Conservation (phyloP, 371 early-diverging fungal genomes). For the Mortierella polycephala region DNA sequence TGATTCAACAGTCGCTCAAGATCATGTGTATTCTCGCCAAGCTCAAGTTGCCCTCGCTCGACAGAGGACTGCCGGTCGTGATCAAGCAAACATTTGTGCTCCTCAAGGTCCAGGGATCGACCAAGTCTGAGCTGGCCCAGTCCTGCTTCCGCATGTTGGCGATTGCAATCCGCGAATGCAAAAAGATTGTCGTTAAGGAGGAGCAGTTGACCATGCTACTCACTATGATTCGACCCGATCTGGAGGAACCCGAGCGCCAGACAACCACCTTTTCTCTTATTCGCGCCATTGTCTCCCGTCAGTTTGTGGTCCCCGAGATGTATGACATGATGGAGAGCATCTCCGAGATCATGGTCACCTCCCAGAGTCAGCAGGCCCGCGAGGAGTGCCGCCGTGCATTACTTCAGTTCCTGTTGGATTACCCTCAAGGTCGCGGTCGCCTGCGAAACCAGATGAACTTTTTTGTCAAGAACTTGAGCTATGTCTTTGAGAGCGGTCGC, state of each 20-base stretch:
- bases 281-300: conserved; percentile 85
- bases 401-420: conserved; percentile 92
- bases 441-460: conserved; percentile 86
- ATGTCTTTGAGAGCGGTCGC: conserved; percentile 91
- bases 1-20: conserved; percentile 76
- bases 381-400: conserved; percentile 84
- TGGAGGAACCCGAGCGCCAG: conserved; percentile 89
- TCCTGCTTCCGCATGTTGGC: conserved; percentile 84
- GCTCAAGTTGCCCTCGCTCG: conserved; percentile 76
- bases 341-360: conserved; percentile 85
- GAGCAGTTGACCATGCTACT: conserved; percentile 83
- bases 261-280: conserved; percentile 86
- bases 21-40: conserved; percentile 75
- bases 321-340: conserved; percentile 92
- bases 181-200: conserved; percentile 70
- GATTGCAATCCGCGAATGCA: conserved; percentile 76
- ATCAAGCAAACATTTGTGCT: conserved; percentile 81
- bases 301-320: conserved; percentile 86
- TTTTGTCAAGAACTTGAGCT: conserved; percentile 88
- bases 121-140: conserved; percentile 81
- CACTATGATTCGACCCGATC: conserved; percentile 84
- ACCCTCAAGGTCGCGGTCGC: conserved; percentile 88
- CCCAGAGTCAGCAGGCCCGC: conserved; percentile 81
- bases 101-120: conserved; percentile 71
- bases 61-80: conserved; percentile 73